Percentiles rank a stretch among this genome's conserved stretches.
phyloP scores from a whole-genome alignment of 192 early-diverging fungal genomes.

The Endogone sp. region DNA sequence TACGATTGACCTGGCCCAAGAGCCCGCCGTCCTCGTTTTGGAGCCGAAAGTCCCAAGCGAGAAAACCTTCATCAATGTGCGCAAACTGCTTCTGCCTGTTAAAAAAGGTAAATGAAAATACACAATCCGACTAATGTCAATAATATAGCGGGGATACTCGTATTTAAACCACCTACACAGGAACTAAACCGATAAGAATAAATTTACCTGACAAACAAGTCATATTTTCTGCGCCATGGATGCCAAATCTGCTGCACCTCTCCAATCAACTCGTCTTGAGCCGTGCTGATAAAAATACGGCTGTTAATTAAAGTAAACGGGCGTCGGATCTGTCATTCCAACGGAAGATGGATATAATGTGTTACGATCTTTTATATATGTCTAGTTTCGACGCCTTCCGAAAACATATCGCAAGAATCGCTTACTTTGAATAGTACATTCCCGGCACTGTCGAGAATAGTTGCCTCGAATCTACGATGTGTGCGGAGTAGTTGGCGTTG shows the following conservation, averaged over 20 bases:
- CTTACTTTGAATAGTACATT: slow-evolving; percentile 58
- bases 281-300: slow-evolving; percentile 60
- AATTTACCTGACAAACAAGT: slow-evolving; percentile 67
- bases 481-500: slow-evolving; percentile 69
- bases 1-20: slow-evolving; percentile 65
- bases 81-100: slow-evolving; percentile 56
- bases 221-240: slow-evolving; percentile 72
- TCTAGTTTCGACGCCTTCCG: too few species aligned
- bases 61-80: slow-evolving; percentile 62
- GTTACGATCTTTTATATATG: too few species aligned
- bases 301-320: slow-evolving; percentile 82
- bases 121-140: too few species aligned
- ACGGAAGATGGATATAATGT: not conserved
- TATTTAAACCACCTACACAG: not conserved
- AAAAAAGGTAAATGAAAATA: not conserved
- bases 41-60: slow-evolving; percentile 79
- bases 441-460: slow-evolving; percentile 67
- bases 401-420: too few species aligned
- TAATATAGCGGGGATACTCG: too few species aligned
- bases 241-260: slow-evolving; percentile 89
- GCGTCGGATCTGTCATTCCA: slow-evolving; percentile 32
- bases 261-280: slow-evolving; percentile 62
- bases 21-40: slow-evolving; percentile 44
- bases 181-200: slow-evolving; percentile 2
- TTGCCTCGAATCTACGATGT: slow-evolving; percentile 72